Evolutionary conservation across 176 grass and related monocot species (phyloP), one percentile per base, ranked within the genome.

Genomic region (Stipa capillata): DNA sequence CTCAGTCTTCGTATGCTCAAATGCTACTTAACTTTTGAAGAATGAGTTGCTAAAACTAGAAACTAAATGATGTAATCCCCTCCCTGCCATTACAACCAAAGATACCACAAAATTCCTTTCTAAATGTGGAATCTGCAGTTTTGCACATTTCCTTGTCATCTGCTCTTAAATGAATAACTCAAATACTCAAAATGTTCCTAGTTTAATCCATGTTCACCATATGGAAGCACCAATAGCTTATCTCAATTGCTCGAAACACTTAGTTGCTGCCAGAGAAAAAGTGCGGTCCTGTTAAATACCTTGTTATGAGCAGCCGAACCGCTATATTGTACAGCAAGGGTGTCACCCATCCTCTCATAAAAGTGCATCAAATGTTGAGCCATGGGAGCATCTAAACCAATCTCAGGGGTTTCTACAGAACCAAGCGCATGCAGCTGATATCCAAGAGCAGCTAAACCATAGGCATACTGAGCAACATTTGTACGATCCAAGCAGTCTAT

Each of bases 401-500:
- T 82, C 77, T 83, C 86, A 50, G 89, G 85, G 47, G 77, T 81
- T 47, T 86, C 69, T 68, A 87, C 53, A 73, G 75, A 76, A 81
- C 85, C 79, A 55, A 98, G 80, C 0, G 81, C 72, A 74, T 97
- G 85, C 56, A 97, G 77, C 72, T 97, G 95, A 86, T 87, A 85
- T 66, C 87, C 92, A 85, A 97, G 87, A 13, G 95, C 89, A 88
- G 84, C 95, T 90, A 97, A 86, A 76, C 92, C 95, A 58, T 88
- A 92, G 32, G 92, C 91, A 85, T 92, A 97, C 49, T 97, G 95
- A 36, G 95, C 95, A 63, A 97, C 95, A 86, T 94, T 98, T 50
- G 95, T 98, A 56, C 95, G 95, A 87, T 98, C 95, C 62, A 98
- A 84, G 45, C 95, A 98, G 51, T 98, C 95, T 35, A 98, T 92